These are phyloP conservation scores for Lipomyces lipofer DNA, from an alignment of 805 yeast genomes.

Conservation along the genomic window DNA sequence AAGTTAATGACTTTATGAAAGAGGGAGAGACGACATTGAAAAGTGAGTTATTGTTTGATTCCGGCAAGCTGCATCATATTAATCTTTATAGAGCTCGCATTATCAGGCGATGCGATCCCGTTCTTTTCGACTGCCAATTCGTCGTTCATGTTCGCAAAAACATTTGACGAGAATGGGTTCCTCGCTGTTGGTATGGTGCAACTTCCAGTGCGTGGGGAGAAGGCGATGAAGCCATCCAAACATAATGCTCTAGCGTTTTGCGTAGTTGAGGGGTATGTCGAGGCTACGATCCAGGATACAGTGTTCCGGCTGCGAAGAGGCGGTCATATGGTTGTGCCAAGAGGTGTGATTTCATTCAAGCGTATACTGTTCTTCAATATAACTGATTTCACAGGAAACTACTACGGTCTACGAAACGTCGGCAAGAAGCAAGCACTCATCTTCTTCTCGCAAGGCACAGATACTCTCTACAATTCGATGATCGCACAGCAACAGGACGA, in stretches of 20 bases:
- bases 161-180: slow-evolving; percentile 37
- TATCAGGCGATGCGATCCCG: slow-evolving; percentile 22
- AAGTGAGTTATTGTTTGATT: slow-evolving; percentile 3
- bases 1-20: slow-evolving; percentile 14
- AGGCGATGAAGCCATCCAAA: slow-evolving; percentile 60
- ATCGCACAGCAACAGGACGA: neutral
- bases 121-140: slow-evolving; percentile 12
- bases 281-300: slow-evolving; percentile 61
- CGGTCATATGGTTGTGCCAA: slow-evolving; percentile 79
- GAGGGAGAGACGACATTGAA: neutral
- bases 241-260: slow-evolving; percentile 72
- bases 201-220: slow-evolving; percentile 61
- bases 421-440: slow-evolving; percentile 61
- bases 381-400: slow-evolving; percentile 8
- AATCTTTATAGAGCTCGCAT: slow-evolving; percentile 21
- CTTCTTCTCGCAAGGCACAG: slow-evolving; percentile 71
- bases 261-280: slow-evolving; percentile 68
- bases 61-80: neutral
- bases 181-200: slow-evolving; percentile 75
- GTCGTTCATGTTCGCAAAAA: slow-evolving; percentile 26
- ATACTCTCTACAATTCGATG: slow-evolving; percentile 31
- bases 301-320: slow-evolving; percentile 66
- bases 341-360: slow-evolving; percentile 65
- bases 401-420: slow-evolving; percentile 39
- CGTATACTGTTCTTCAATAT: neutral